A percentile compares a stretch with the other conserved stretches of the same genome.
These are phyloP conservation scores for Phaseolus lunatus DNA, from an alignment of 306 rosid species.

Conservation along the genomic window DNA sequence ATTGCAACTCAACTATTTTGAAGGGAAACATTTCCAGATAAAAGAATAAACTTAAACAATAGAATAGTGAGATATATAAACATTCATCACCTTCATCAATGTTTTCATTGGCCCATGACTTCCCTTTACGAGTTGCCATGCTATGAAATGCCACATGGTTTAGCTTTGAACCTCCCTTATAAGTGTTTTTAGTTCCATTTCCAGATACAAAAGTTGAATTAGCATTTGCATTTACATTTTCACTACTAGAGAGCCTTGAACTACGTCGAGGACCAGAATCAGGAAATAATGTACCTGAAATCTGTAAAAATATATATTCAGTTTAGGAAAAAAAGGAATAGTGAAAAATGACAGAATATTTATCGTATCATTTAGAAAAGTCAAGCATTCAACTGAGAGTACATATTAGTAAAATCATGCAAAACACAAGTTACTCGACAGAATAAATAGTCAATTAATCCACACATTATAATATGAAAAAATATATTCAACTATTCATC, in stretches of 20 bases:
- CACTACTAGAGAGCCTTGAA: slow-evolving; percentile 79
- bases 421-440: slow-evolving; percentile 7
- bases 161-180: slow-evolving; percentile 85
- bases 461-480: slow-evolving; percentile 23
- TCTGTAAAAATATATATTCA: slow-evolving; percentile 45
- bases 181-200: slow-evolving; percentile 75
- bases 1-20: slow-evolving; percentile 26
- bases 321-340: background rate
- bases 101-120: slow-evolving; percentile 89
- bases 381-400: slow-evolving; percentile 39
- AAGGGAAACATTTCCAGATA: slow-evolving; percentile 21
- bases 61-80: slow-evolving; percentile 13
- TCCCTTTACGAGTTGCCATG: slow-evolving; percentile 77
- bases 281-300: slow-evolving; percentile 92
- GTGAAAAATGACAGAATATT: slow-evolving; percentile 29
- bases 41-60: slow-evolving; percentile 13
- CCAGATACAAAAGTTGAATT: slow-evolving; percentile 63
- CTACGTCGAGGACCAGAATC: slow-evolving; percentile 98
- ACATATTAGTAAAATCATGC: slow-evolving; percentile 33
- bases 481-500: slow-evolving; percentile 27
- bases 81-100: slow-evolving; percentile 75
- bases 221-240: slow-evolving; percentile 65
- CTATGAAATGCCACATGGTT: slow-evolving; percentile 76
- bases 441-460: slow-evolving; percentile 24
- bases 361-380: slow-evolving; percentile 6